Evolutionary conservation across 2,329 filamentous ascomycete genomes (phyloP).

Genomic region (Aschersonia sp.): DNA sequence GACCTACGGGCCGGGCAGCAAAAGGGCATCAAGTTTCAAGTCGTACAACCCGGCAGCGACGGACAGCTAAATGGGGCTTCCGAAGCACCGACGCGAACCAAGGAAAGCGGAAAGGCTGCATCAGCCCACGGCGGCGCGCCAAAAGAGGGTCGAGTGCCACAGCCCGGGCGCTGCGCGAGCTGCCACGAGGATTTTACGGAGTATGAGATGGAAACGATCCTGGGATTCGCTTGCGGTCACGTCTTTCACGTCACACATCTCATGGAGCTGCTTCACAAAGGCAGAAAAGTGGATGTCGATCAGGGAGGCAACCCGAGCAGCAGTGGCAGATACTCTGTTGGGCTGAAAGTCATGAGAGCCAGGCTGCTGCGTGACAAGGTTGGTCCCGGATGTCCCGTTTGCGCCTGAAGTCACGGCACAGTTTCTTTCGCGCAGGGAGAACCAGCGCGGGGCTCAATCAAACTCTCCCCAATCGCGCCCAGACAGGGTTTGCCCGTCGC

Average conservation of each 20-base stretch:
- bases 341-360: slow-evolving; percentile 78
- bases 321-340: slow-evolving; percentile 49
- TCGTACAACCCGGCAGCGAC: slow-evolving; percentile 33
- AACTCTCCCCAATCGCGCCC: too few relatives aligned
- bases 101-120: neutral
- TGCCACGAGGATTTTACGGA: slow-evolving; percentile 43
- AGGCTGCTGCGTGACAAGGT: slow-evolving; percentile 61
- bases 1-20: slow-evolving; percentile 66
- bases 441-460: too few relatives aligned
- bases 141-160: slow-evolving; percentile 17
- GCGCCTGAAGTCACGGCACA: slow-evolving; percentile 11
- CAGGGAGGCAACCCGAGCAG: slow-evolving; percentile 28
- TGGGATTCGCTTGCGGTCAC: slow-evolving; percentile 73
- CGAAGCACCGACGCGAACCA: slow-evolving; percentile 6
- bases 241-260: slow-evolving; percentile 68
- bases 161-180: slow-evolving; percentile 43
- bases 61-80: slow-evolving; percentile 18
- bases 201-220: slow-evolving; percentile 54
- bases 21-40: slow-evolving; percentile 79
- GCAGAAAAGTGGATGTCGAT: slow-evolving; percentile 29
- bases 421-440: neutral
- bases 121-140: neutral
- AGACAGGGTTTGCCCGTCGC: neutral
- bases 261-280: slow-evolving; percentile 35
- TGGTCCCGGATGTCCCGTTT: slow-evolving; percentile 49